phyloP scores from a whole-genome alignment of 257 asterid species.

The Solanum habrochaites region DNA sequence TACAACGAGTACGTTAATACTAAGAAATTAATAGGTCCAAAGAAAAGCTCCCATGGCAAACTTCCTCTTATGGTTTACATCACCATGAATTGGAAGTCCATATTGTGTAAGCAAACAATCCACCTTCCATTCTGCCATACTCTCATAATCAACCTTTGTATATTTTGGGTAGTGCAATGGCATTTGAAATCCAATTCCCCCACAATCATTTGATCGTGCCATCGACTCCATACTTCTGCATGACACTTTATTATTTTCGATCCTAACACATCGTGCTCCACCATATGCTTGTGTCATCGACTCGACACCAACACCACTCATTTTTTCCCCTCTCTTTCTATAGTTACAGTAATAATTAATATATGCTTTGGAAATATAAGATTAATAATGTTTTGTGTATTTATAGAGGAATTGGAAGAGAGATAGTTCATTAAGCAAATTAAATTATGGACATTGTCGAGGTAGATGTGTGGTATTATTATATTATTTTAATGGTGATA shows the following conservation, averaged over 20 bases:
- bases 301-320: constrained; percentile 3
- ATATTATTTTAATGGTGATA: too few species aligned
- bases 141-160: constrained; percentile 6
- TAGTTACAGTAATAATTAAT: neutral
- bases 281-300: neutral
- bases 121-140: constrained; percentile 11
- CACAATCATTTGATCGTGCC: constrained; percentile 5
- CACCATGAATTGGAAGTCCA: constrained; percentile 7
- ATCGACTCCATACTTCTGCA: constrained; percentile 19
- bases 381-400: neutral
- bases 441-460: neutral
- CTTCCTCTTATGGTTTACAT: constrained; percentile 10
- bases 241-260: neutral
- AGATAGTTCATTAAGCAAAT: neutral
- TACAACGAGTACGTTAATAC: neutral
- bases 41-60: constrained; percentile 18
- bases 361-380: neutral
- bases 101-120: constrained; percentile 8
- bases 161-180: constrained; percentile 11
- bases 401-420: neutral
- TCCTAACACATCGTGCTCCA: neutral
- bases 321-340: neutral
- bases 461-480: neutral
- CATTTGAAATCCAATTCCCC: constrained; percentile 1
- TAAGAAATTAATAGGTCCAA: neutral